These are phyloP conservation scores for Pistacia integerrima DNA, from an alignment of 345 rosid genomes.

Conservation along the genomic window DNA sequence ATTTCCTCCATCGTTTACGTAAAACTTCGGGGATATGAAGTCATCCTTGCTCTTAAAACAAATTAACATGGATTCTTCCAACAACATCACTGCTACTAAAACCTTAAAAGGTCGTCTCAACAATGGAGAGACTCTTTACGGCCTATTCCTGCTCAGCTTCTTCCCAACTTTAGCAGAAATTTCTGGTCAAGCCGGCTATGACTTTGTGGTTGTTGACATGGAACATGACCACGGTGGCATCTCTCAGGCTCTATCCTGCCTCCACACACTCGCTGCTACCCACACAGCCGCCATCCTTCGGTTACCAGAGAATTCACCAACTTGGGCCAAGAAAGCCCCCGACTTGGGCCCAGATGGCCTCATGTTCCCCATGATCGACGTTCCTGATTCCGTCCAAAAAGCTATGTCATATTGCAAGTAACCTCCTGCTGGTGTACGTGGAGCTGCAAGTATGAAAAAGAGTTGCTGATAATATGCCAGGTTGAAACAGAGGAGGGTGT, in stretches of 20 bases:
- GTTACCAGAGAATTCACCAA: conserved; percentile 3
- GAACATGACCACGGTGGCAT: conserved; percentile 46
- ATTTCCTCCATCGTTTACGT: no score
- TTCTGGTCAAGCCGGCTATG: conserved; percentile 39
- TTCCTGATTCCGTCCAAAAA: background rate
- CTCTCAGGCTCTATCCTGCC: conserved; percentile 31
- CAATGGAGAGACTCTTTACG: conserved; percentile 35
- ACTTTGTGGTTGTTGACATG: conserved; percentile 46
- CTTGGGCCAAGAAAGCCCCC: conserved; percentile 12
- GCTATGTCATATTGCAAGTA: background rate
- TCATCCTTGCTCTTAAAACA: no score
- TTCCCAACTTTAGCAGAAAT: conserved; percentile 41
- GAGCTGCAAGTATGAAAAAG: conserved; percentile 6
- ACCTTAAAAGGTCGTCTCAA: conserved; percentile 36
- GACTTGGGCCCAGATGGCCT: conserved; percentile 12
- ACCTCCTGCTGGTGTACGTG: background rate
- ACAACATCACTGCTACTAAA: background rate
- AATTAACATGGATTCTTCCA: background rate
- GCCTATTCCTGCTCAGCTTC: conserved; percentile 41
- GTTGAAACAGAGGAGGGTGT: conserved; percentile 6
- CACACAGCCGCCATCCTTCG: conserved; percentile 13
- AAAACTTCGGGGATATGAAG: no score
- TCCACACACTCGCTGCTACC: background rate
- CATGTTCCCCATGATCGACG: conserved; percentile 11
- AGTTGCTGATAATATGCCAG: conserved; percentile 1